phyloP scores from a whole-genome alignment of 495 filamentous ascomycete species.

The Achaetomiella virescens region DNA sequence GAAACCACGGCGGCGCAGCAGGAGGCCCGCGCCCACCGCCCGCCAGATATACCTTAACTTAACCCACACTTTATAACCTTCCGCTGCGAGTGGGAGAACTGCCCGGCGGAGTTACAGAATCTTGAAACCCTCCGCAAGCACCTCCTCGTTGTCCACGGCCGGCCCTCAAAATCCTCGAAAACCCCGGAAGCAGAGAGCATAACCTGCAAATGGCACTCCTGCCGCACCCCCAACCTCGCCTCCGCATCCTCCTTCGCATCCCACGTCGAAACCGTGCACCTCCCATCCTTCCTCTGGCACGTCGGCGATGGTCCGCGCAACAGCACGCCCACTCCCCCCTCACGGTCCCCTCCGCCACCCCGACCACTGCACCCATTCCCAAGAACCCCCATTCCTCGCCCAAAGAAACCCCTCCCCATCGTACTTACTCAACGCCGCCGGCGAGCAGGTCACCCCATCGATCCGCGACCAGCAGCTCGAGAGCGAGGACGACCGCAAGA shows the following conservation, averaged over 20 bases:
- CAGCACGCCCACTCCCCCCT: slow-evolving; percentile 6
- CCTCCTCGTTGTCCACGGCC: slow-evolving; percentile 50
- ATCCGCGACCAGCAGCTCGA: slow-evolving; percentile 33
- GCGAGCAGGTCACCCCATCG: slow-evolving; percentile 41
- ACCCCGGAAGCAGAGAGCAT: background rate
- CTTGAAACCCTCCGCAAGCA: slow-evolving; percentile 64
- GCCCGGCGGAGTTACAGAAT: slow-evolving; percentile 68
- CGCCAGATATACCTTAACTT: slow-evolving; percentile 22
- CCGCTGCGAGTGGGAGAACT: slow-evolving; percentile 40
- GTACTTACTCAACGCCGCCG: slow-evolving; percentile 37
- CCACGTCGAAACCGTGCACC: slow-evolving; percentile 58
- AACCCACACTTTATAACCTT: slow-evolving; percentile 27
- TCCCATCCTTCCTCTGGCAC: slow-evolving; percentile 55
- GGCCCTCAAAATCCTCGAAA: background rate
- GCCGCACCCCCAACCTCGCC: slow-evolving; percentile 15
- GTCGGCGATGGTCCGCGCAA: slow-evolving; percentile 57
- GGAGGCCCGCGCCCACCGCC: slow-evolving; percentile 18
- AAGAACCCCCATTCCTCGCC: background rate
- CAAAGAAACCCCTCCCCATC: slow-evolving; percentile 20
- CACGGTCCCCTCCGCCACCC: background rate
- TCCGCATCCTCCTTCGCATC: slow-evolving; percentile 44
- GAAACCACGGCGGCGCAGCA: slow-evolving; percentile 20
- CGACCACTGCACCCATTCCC: background rate
- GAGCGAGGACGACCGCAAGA: slow-evolving; percentile 31
- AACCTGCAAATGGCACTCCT: slow-evolving; percentile 35